phyloP scores from a whole-genome alignment of 2,329 filamentous ascomycete species.

The Aurifilum marmelostoma region DNA sequence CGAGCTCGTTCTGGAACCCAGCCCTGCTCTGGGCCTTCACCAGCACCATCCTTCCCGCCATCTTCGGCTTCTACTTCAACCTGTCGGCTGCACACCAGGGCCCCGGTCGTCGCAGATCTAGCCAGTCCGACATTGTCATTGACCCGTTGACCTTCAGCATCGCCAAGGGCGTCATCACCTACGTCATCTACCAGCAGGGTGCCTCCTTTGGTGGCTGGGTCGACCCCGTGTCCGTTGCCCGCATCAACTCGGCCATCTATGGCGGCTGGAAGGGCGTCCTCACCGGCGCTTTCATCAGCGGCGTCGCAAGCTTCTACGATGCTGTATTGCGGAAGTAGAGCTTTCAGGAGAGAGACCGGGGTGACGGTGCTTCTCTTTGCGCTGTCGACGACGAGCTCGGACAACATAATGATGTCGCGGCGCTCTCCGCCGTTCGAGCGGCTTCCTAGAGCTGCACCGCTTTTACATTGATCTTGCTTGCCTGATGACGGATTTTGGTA shows the following conservation, averaged over 20 bases:
- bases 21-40: conserved; percentile 77
- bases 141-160: conserved; percentile 93
- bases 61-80: conserved; percentile 90
- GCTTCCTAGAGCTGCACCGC: background rate
- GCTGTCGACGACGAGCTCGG: conserved; percentile 3
- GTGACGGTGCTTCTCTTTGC: conserved; percentile 1
- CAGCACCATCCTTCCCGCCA: conserved; percentile 68
- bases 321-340: conserved; percentile 71
- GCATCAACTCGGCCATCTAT: conserved; percentile 69
- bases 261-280: conserved; percentile 73
- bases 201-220: conserved; percentile 66
- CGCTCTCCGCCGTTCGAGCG: no score
- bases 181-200: conserved; percentile 75
- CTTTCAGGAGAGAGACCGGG: background rate
- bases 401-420: no score
- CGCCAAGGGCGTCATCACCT: conserved; percentile 79
- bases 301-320: conserved; percentile 74
- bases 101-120: conserved; percentile 47
- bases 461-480: background rate
- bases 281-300: conserved; percentile 69
- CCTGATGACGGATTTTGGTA: conserved; percentile 4
- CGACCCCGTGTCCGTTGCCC: conserved; percentile 59
- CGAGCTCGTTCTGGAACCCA: conserved; percentile 81
- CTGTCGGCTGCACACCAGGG: conserved; percentile 61
- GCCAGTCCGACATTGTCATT: conserved; percentile 60